Base-by-base conservation (phyloP, 2,329 filamentous ascomycete genomes). In the Claviceps sp. region DNA sequence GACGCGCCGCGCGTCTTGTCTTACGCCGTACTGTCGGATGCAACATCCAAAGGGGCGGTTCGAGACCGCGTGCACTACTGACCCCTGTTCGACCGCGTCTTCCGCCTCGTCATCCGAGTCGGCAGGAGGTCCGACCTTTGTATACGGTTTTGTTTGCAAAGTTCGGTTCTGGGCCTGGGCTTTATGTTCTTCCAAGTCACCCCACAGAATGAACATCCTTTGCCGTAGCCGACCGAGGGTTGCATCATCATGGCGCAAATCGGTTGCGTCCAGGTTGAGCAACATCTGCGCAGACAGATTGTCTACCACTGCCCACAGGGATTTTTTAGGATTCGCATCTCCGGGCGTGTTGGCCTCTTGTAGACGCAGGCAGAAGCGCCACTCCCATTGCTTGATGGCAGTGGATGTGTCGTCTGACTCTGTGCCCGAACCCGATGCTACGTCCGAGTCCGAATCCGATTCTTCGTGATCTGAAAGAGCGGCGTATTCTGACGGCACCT, bases 191-290 rank as follows among this genome's bases (percentile, higher is more conserved):
- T 90, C 82, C 1, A 96, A 72, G 55, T 95, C 79, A 1, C 91
- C 91, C 90, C 91, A 97, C 1, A 96, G 72, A 38, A 80, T 70
- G 62, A 84, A 91, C 52, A 96, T 72, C 58, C 78, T 82, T 58
- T 94, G 79, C 49, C 79, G 77, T 4, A 96, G 68, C 6, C 64
- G 56, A 3, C 60, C 63, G 1, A 93, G 68, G 1, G 68, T 61
- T 0, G 64, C 49, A 2, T 66, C 59, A 45, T 85, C 69, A n/a
- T 66, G 62, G 20, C 74, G 75, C 37, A 95, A 73, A 64, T 79
- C 66, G 47, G 65, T 65, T 1, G 78, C 77, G 50, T 78, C 71
- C 5, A 78, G 62, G 42, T 63, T 61, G 0, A 70, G 62, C 2
- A 82, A 69, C 47, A 69, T 72, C 58, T 80, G 73, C 1, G 68